Conservation (phyloP, 495 filamentous ascomycete species). For the Penicillium lagena region DNA sequence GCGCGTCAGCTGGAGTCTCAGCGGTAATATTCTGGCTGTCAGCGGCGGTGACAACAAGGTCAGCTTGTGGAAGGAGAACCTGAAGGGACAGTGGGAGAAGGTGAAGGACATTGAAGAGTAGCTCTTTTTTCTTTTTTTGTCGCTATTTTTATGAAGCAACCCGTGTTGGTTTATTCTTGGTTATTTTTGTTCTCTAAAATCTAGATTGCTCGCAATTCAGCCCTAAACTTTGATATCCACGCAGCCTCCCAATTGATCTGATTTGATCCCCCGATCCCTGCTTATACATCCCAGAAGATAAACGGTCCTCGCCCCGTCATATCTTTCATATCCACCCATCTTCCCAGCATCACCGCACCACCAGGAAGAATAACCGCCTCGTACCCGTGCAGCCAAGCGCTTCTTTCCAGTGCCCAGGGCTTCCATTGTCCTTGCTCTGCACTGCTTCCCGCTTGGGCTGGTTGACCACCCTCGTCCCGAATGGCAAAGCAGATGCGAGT, state of each 20-base stretch:
- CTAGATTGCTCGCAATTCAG: neutral
- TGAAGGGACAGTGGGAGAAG: slow-evolving; percentile 78
- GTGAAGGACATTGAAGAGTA: slow-evolving; percentile 95
- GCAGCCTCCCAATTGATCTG: neutral
- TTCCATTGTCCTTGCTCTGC: slow-evolving; percentile 3
- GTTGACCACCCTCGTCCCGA: slow-evolving; percentile 1
- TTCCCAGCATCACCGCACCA: slow-evolving; percentile 39
- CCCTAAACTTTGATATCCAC: neutral
- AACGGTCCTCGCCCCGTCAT: slow-evolving; percentile 39
- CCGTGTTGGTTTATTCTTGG: too few species aligned
- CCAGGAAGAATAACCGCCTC: slow-evolving; percentile 48
- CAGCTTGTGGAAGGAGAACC: slow-evolving; percentile 56
- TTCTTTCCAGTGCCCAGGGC: slow-evolving; percentile 1
- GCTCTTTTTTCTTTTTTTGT: slow-evolving; percentile 1
- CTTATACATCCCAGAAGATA: slow-evolving; percentile 43
- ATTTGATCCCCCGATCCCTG: neutral
- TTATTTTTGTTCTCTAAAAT: slow-evolving; percentile 1
- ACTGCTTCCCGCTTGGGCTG: too few species aligned
- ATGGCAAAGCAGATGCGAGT: slow-evolving; percentile 36
- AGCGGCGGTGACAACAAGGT: slow-evolving; percentile 95
- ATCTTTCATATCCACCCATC: slow-evolving; percentile 32
- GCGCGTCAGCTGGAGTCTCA: slow-evolving; percentile 96
- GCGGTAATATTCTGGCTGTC: slow-evolving; percentile 93
- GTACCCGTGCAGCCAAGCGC: slow-evolving; percentile 31
- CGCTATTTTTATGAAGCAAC: too few species aligned